Conservation (phyloP, 1,139 yeast genomes). For the Kodamaea anthophila region DNA sequence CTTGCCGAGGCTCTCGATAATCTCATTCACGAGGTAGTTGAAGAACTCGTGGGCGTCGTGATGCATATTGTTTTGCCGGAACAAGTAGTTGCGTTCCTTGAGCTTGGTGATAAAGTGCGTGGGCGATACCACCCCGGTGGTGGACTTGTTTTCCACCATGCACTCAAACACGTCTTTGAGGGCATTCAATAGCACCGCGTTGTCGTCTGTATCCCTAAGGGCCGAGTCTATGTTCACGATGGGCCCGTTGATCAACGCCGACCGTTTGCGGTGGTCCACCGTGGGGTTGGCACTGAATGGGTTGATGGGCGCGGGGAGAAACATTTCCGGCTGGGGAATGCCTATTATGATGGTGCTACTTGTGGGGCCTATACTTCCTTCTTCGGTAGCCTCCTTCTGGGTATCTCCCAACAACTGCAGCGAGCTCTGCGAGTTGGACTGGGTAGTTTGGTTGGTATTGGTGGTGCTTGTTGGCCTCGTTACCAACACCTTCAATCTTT, state of each 20-base stretch:
- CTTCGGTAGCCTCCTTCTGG: constrained; percentile 2
- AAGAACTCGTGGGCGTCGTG: constrained; percentile 98
- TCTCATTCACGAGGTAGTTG: constrained; percentile 76
- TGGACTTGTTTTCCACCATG: constrained; percentile 64
- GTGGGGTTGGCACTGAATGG: constrained; percentile 48
- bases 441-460: too few species aligned
- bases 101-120: constrained; percentile 63
- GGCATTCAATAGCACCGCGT: constrained; percentile 59
- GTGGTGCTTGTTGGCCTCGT: constrained; percentile 27
- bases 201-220: constrained; percentile 35
- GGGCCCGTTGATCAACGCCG: constrained; percentile 80
- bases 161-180: constrained; percentile 82
- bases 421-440: constrained; percentile 26
- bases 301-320: constrained; percentile 30
- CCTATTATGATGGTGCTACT: constrained; percentile 38
- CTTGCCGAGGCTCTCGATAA: constrained; percentile 61
- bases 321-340: constrained; percentile 39
- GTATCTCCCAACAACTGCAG: constrained; percentile 26
- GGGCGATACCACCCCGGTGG: constrained; percentile 84
- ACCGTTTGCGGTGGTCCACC: constrained; percentile 71
- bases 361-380: constrained; percentile 16
- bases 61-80: constrained; percentile 83
- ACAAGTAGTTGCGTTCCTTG: constrained; percentile 76
- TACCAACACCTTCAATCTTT: constrained; percentile 29
- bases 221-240: constrained; percentile 74